phyloP scores from a whole-genome alignment of 1,284 basidiomycete species.

The Caloboletus inedulis region DNA sequence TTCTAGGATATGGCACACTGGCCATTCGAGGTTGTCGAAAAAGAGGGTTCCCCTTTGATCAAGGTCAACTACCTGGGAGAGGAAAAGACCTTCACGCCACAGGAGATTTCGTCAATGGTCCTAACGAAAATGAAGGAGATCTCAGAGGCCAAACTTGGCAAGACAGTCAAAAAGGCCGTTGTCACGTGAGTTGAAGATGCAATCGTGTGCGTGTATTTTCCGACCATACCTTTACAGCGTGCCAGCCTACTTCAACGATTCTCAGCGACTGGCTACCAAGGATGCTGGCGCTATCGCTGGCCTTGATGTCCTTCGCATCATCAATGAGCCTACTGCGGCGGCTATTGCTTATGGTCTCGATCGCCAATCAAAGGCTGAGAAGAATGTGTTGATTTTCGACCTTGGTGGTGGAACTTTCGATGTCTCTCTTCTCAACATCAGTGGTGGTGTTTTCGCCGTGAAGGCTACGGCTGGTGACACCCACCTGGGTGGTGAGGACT shows the following conservation, averaged over 20 bases:
- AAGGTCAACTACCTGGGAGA: slow-evolving; percentile 92
- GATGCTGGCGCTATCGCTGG: slow-evolving; percentile 93
- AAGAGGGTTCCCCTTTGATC: slow-evolving; percentile 94
- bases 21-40: slow-evolving; percentile 94
- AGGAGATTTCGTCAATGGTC: slow-evolving; percentile 99
- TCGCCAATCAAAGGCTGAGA: slow-evolving; percentile 86
- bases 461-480: slow-evolving; percentile 99
- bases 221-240: slow-evolving; percentile 46
- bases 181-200: slow-evolving; percentile 63
- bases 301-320: slow-evolving; percentile 95
- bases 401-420: slow-evolving; percentile 99
- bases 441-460: slow-evolving; percentile 95
- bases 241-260: slow-evolving; percentile 98
- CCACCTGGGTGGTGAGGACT: slow-evolving; percentile 97
- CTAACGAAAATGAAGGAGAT: slow-evolving; percentile 99
- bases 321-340: slow-evolving; percentile 95
- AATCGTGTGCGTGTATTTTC: not conserved
- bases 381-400: slow-evolving; percentile 99
- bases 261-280: slow-evolving; percentile 93
- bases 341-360: slow-evolving; percentile 94
- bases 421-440: slow-evolving; percentile 96
- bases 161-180: slow-evolving; percentile 93
- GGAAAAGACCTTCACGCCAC: slow-evolving; percentile 93
- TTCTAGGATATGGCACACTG: slow-evolving; percentile 82
- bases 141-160: slow-evolving; percentile 96